Percentiles rank a stretch among this genome's conserved stretches.
Evolutionary conservation across 805 yeast species (phyloP).

Genomic region (Scheffersomyces coipomensis): DNA sequence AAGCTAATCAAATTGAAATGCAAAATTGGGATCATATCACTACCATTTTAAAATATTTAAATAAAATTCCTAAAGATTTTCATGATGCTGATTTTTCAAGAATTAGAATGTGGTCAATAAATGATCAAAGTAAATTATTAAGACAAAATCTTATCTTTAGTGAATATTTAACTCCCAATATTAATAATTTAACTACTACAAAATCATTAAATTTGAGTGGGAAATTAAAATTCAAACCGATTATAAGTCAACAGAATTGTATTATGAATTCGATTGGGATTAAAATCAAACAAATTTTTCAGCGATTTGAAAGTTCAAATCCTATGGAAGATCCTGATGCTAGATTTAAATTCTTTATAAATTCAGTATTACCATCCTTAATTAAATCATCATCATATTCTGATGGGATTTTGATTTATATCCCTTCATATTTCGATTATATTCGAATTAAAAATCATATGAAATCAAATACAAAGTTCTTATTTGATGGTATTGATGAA

Average conservation of each 20-base stretch:
- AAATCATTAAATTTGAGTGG: slow-evolving; percentile 59
- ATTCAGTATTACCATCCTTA: slow-evolving; percentile 71
- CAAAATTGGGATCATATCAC: slow-evolving; percentile 89
- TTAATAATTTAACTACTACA: slow-evolving; percentile 56
- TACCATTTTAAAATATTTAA: slow-evolving; percentile 63
- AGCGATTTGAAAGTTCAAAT: slow-evolving; percentile 58
- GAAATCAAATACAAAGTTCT: slow-evolving; percentile 57
- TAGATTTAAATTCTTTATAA: slow-evolving; percentile 79
- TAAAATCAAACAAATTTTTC: slow-evolving; percentile 65
- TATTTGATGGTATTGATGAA: slow-evolving; percentile 77
- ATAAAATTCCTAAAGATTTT: slow-evolving; percentile 71
- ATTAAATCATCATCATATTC: slow-evolving; percentile 58
- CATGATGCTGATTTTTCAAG: slow-evolving; percentile 89
- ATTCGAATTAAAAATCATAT: slow-evolving; percentile 73
- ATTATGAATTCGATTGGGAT: slow-evolving; percentile 65
- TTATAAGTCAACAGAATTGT: slow-evolving; percentile 45
- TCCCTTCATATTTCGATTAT: slow-evolving; percentile 86
- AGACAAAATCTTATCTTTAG: slow-evolving; percentile 79
- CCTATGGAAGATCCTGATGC: slow-evolving; percentile 72
- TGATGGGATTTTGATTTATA: slow-evolving; percentile 74
- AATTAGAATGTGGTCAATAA: slow-evolving; percentile 88
- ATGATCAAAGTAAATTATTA: slow-evolving; percentile 69
- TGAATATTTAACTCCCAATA: slow-evolving; percentile 77
- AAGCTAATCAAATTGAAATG: slow-evolving; percentile 81
- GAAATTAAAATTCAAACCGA: slow-evolving; percentile 53